phyloP scores from a whole-genome alignment of 352 stramenopile species.

The Aphanomyces cochlioides region DNA sequence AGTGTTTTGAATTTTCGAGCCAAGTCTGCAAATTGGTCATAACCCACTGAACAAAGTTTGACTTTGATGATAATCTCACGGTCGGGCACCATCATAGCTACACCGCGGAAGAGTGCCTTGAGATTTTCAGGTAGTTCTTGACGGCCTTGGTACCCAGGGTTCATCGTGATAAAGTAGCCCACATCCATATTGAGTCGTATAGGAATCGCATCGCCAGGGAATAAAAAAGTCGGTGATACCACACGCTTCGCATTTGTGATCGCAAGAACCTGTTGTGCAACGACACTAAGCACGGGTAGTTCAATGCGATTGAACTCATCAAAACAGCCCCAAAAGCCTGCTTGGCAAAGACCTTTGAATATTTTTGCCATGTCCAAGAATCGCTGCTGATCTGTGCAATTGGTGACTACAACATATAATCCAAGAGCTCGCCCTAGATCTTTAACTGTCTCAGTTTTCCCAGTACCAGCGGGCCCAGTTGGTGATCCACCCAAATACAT shows the following conservation, averaged over 20 bases:
- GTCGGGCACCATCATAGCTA: slow-evolving; percentile 97
- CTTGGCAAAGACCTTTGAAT: slow-evolving; percentile 90
- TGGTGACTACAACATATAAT: slow-evolving; percentile 90
- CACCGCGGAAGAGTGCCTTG: slow-evolving; percentile 89
- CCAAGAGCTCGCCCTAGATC: slow-evolving; percentile 88
- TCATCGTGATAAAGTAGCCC: slow-evolving; percentile 93
- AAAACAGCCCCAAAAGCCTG: slow-evolving; percentile 88
- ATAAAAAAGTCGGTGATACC: slow-evolving; percentile 49
- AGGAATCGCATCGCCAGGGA: slow-evolving; percentile 56
- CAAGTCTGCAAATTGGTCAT: slow-evolving; percentile 88
- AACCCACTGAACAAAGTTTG: slow-evolving; percentile 93
- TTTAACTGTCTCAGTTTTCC: slow-evolving; percentile 91
- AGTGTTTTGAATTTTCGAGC: slow-evolving; percentile 94
- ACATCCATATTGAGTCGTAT: slow-evolving; percentile 60
- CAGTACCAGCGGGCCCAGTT: slow-evolving; percentile 82
- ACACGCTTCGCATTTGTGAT: slow-evolving; percentile 73
- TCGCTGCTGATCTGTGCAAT: slow-evolving; percentile 89
- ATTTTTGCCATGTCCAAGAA: slow-evolving; percentile 93
- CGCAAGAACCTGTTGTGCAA: slow-evolving; percentile 89
- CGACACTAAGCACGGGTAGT: slow-evolving; percentile 89
- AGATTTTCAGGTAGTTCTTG: slow-evolving; percentile 91
- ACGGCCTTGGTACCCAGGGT: slow-evolving; percentile 89
- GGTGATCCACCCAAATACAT: slow-evolving; percentile 87
- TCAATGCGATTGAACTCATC: slow-evolving; percentile 94
- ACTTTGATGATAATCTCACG: slow-evolving; percentile 95